Base-by-base conservation (phyloP, 2,329 filamentous ascomycete species). In the Sordariomycetes sp. region DNA sequence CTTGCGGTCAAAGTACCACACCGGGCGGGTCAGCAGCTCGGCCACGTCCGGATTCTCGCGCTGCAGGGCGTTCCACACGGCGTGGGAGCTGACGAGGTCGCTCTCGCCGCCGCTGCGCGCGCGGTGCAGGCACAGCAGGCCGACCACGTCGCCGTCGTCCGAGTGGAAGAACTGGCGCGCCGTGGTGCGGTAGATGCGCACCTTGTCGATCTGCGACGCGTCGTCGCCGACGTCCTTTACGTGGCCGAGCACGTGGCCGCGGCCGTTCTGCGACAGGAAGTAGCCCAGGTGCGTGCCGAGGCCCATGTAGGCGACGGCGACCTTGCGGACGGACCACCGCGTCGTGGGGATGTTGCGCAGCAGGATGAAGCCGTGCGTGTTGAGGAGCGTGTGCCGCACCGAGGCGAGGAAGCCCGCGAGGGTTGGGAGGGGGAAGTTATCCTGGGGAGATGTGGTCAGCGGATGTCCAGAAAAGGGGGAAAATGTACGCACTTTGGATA, bases 1-100 rank as follows among this genome's bases (percentile, higher is more conserved):
- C 62, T 94, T 94, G 38, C 86, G 80, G 58, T 94, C 86, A 54
- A 93, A 88, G 62, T 93, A 92, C 86, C 86, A 94, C 44, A 86
- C 78, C 1, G 86, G 86, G 51, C 79, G 62, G 2, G 82, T 80
- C 38, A 94, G 65, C 5, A 78, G 69, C 53, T 82, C 74, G 1
- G 85, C 80, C 2, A 93, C 80, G 47, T 92, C 85, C 0, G 86
- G 86, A n/a, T 83, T 70, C 53, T 90, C 78, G 31, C 58, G 59
- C 50, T 86, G 82, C 32, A 94, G 66, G 24, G 71, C 71, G 57
- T 94, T 93, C 74, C 82, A 94, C 29, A 93, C 82, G 43, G 77
- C 63, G 54, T 94, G 86, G 12, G 77, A 72, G 34, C 77, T 84
- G 32, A 82, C 81, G 34, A 93, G 72, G 53, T 93, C 86, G 21